Conservation (phyloP, 202 grass and related monocot genomes). For the Elaeis oleifera region DNA sequence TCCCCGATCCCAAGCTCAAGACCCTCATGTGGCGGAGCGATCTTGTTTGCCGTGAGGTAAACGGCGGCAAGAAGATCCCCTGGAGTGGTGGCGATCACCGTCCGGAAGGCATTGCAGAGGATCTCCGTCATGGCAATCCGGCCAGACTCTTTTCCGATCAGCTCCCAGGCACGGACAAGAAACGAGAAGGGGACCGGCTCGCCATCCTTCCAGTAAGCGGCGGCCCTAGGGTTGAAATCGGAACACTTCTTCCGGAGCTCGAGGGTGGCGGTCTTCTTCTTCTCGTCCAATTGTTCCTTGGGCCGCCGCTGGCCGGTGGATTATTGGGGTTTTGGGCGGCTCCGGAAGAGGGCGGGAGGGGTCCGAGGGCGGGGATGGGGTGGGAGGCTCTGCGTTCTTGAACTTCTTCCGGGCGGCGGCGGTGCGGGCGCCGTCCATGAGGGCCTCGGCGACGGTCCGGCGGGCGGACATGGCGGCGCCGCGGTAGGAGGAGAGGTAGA, state of each 20-base stretch:
- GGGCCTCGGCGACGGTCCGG: slow-evolving; percentile 75
- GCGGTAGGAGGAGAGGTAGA: slow-evolving; percentile 25
- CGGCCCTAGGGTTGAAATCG: slow-evolving; percentile 59
- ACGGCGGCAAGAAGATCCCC: slow-evolving; percentile 77
- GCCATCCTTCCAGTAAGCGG: slow-evolving; percentile 60
- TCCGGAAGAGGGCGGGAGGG: slow-evolving; percentile 26
- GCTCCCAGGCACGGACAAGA: slow-evolving; percentile 61
- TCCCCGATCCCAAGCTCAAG: slow-evolving; percentile 94
- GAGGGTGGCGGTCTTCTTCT: slow-evolving; percentile 37
- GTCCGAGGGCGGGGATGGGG: slow-evolving; percentile 14
- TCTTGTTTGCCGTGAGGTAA: slow-evolving; percentile 81
- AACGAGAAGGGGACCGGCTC: slow-evolving; percentile 83
- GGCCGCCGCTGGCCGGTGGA: not conserved
- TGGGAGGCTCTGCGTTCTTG: slow-evolving; percentile 5
- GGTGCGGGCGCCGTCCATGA: slow-evolving; percentile 76
- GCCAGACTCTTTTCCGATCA: slow-evolving; percentile 85
- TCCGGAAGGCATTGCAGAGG: slow-evolving; percentile 76
- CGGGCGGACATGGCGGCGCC: slow-evolving; percentile 18
- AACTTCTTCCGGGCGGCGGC: slow-evolving; percentile 61
- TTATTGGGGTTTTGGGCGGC: slow-evolving; percentile 27
- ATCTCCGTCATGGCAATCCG: slow-evolving; percentile 81
- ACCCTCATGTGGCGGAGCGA: slow-evolving; percentile 84
- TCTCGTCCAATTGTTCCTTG: not conserved
- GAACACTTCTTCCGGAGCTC: slow-evolving; percentile 78
- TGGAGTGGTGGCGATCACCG: slow-evolving; percentile 68